Evolutionary conservation across 768 basidiomycete genomes (phyloP).

Genomic region (Steccherinum ochraceum): DNA sequence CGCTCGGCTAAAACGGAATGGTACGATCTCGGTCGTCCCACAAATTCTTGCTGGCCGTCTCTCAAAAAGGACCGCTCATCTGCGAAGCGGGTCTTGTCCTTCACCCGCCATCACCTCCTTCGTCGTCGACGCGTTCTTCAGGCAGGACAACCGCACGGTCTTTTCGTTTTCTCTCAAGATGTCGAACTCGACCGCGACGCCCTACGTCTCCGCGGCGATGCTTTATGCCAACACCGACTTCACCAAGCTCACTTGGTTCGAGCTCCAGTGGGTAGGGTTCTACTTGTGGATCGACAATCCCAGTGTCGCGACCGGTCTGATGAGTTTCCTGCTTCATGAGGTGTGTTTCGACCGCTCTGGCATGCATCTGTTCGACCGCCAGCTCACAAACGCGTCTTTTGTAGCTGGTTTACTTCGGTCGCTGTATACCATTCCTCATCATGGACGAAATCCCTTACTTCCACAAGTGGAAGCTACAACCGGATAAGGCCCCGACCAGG

Average conservation of each 20-base stretch:
- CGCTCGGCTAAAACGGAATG: background rate
- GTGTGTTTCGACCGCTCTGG: slow-evolving; percentile 40
- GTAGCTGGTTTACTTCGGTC: slow-evolving; percentile 94
- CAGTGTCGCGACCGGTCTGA: slow-evolving; percentile 85
- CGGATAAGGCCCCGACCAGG: slow-evolving; percentile 71
- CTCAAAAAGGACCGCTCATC: no score
- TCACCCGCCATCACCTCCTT: background rate
- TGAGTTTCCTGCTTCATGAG: slow-evolving; percentile 93
- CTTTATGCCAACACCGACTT: slow-evolving; percentile 59
- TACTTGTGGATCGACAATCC: slow-evolving; percentile 87
- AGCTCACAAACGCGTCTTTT: background rate
- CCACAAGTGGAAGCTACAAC: slow-evolving; percentile 89
- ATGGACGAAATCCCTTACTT: slow-evolving; percentile 95
- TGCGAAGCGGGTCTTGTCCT: background rate
- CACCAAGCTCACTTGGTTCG: slow-evolving; percentile 57
- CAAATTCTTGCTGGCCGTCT: background rate
- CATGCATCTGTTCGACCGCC: background rate
- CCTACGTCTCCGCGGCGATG: slow-evolving; percentile 26
- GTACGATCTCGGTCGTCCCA: background rate
- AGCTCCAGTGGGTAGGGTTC: slow-evolving; percentile 80
- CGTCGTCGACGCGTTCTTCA: background rate
- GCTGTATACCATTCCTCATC: slow-evolving; percentile 92
- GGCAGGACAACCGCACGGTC: no score
- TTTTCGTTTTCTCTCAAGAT: slow-evolving; percentile 2
- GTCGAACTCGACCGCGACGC: slow-evolving; percentile 20